These are phyloP conservation scores for Beauveria bassiana DNA, from an alignment of 2,329 filamentous ascomycete species.

Conservation along the genomic window DNA sequence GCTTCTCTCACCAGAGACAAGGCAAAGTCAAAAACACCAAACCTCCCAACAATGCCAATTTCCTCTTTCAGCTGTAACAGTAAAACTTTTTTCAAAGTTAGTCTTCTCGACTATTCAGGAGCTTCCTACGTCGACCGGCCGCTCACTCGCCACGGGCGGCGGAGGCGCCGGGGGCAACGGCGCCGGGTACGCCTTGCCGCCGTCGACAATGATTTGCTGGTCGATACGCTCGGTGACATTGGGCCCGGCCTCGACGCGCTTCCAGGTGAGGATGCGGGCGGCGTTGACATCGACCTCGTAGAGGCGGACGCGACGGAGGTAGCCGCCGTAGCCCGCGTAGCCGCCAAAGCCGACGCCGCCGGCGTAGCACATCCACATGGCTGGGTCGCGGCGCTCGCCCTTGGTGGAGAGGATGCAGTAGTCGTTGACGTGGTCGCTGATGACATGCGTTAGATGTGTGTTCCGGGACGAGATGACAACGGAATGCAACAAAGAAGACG, in stretches of 20 bases:
- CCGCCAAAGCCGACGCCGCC: slow-evolving; percentile 89
- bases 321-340: slow-evolving; percentile 85
- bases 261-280: slow-evolving; percentile 85
- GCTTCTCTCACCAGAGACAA: too few relatives aligned
- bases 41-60: too few relatives aligned
- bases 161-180: slow-evolving; percentile 16
- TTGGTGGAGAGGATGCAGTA: slow-evolving; percentile 69
- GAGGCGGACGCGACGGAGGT: slow-evolving; percentile 73
- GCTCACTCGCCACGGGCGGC: slow-evolving; percentile 12
- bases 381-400: slow-evolving; percentile 43
- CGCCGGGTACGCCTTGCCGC: slow-evolving; percentile 38
- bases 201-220: slow-evolving; percentile 59
- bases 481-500: not conserved
- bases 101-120: not conserved
- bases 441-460: slow-evolving; percentile 16
- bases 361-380: slow-evolving; percentile 97
- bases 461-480: not conserved
- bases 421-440: slow-evolving; percentile 88
- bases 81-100: too few relatives aligned
- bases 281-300: slow-evolving; percentile 93
- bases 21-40: too few relatives aligned
- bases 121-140: not conserved
- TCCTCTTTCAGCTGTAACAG: too few relatives aligned
- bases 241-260: slow-evolving; percentile 64
- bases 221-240: slow-evolving; percentile 47